Conservation (phyloP, 306 rosid genomes). For the Vigna unguiculata region DNA sequence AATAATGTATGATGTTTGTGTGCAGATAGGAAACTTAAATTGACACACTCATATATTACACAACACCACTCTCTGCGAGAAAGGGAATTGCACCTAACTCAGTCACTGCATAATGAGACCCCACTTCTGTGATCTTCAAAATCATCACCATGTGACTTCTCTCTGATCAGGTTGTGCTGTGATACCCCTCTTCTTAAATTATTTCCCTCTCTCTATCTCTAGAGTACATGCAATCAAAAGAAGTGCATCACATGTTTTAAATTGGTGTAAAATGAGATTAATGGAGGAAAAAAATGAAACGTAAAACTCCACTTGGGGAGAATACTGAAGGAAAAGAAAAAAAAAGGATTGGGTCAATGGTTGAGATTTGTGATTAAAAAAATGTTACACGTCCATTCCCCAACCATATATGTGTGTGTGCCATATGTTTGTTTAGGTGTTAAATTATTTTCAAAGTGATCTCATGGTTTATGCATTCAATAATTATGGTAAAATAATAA, state of each 20-base stretch:
- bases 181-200: neutral
- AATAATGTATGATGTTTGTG: neutral
- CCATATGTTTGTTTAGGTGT: conserved; percentile 30
- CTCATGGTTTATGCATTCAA: conserved; percentile 48
- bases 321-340: too few species aligned
- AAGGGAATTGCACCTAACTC: conserved; percentile 7
- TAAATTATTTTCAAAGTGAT: conserved; percentile 48
- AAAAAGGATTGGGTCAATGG: conserved; percentile 50
- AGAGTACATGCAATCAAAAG: neutral
- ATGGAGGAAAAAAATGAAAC: neutral
- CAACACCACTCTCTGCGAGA: neutral
- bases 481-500: conserved; percentile 44
- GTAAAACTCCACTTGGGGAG: conserved; percentile 28
- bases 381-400: conserved; percentile 34
- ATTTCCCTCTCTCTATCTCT: neutral
- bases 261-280: neutral
- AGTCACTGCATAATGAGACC: neutral
- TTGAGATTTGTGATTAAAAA: conserved; percentile 21
- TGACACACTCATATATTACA: neutral
- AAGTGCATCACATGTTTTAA: neutral
- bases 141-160: conserved; percentile 19
- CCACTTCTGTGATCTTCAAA: conserved; percentile 15
- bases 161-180: neutral
- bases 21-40: neutral
- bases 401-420: conserved; percentile 30